Evolutionary conservation across 352 stramenopile species (phyloP).

Genomic region (Elongisporangium senticosum): DNA sequence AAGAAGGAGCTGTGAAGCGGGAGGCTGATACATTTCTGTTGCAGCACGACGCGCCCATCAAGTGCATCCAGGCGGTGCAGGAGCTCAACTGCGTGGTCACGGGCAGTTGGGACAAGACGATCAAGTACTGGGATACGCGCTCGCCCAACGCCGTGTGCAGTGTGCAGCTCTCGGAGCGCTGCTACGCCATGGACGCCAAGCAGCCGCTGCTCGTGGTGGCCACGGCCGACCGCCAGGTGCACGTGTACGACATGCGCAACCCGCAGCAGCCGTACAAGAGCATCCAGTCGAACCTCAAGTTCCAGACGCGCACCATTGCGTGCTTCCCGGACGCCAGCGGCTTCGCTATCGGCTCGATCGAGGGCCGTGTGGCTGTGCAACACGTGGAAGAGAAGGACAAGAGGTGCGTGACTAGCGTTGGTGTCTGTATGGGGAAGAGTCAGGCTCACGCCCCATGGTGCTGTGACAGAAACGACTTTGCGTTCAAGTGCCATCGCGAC

Average conservation of each 20-base stretch:
- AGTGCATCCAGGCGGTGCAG: constrained; percentile 79
- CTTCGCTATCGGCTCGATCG: constrained; percentile 89
- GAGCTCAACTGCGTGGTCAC: constrained; percentile 89
- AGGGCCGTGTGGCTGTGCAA: constrained; percentile 89
- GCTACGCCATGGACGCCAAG: constrained; percentile 93
- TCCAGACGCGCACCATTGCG: constrained; percentile 83
- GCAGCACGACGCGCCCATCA: constrained; percentile 91
- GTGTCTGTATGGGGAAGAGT: too few species aligned
- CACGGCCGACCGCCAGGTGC: constrained; percentile 86
- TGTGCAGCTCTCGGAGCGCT: constrained; percentile 91
- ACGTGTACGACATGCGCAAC: constrained; percentile 85
- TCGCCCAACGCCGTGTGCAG: constrained; percentile 82
- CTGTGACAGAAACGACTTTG: constrained; percentile 69
- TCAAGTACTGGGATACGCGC: constrained; percentile 97
- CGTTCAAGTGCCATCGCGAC: constrained; percentile 91
- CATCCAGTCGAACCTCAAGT: constrained; percentile 82
- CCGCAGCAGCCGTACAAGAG: constrained; percentile 85
- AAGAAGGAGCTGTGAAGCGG: not conserved
- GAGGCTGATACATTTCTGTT: not conserved
- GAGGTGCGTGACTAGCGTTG: constrained; percentile 16
- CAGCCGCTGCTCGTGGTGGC: constrained; percentile 92
- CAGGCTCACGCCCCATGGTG: not conserved
- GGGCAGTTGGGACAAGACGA: constrained; percentile 92
- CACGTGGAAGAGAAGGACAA: constrained; percentile 84
- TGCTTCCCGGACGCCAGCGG: constrained; percentile 87